A percentile compares a stretch with the other conserved stretches of the same genome.
Evolutionary conservation across 2,329 filamentous ascomycete genomes (phyloP).

Genomic region (Coleophoma eucalyptorum): DNA sequence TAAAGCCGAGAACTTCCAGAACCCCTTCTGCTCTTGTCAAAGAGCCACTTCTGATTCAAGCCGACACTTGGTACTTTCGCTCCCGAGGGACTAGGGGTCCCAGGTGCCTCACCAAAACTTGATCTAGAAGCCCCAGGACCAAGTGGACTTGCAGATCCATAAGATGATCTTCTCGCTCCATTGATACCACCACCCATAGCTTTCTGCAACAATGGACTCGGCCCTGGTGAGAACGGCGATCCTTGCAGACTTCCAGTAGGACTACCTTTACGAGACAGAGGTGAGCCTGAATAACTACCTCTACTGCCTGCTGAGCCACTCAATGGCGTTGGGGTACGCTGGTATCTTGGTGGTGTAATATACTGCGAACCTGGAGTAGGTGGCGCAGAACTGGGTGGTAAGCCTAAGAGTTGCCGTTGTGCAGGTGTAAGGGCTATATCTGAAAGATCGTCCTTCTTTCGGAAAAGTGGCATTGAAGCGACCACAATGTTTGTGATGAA

Average conservation of each 20-base stretch:
- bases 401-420: conserved; percentile 79
- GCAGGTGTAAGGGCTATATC: conserved; percentile 91
- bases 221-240: conserved; percentile 46
- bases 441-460: conserved; percentile 69
- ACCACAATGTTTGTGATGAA: conserved; percentile 68
- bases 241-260: conserved; percentile 37
- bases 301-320: conserved; percentile 53
- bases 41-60: conserved; percentile 92
- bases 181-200: conserved; percentile 45
- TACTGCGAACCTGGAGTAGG: conserved; percentile 70
- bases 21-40: conserved; percentile 66
- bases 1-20: conserved; percentile 24
- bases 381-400: conserved; percentile 61
- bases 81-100: conserved; percentile 61
- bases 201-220: conserved; percentile 65
- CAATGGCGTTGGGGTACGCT: conserved; percentile 63
- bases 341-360: conserved; percentile 84
- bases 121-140: conserved; percentile 39
- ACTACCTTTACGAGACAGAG: conserved; percentile 52
- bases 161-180: conserved; percentile 56
- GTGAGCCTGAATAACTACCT: conserved; percentile 47
- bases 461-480: conserved; percentile 69
- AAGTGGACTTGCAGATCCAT: conserved; percentile 53
- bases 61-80: conserved; percentile 70
- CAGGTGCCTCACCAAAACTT: conserved; percentile 29